Conservation (phyloP, 2,329 filamentous ascomycete genomes). For the Rugonectria rugulosa region DNA sequence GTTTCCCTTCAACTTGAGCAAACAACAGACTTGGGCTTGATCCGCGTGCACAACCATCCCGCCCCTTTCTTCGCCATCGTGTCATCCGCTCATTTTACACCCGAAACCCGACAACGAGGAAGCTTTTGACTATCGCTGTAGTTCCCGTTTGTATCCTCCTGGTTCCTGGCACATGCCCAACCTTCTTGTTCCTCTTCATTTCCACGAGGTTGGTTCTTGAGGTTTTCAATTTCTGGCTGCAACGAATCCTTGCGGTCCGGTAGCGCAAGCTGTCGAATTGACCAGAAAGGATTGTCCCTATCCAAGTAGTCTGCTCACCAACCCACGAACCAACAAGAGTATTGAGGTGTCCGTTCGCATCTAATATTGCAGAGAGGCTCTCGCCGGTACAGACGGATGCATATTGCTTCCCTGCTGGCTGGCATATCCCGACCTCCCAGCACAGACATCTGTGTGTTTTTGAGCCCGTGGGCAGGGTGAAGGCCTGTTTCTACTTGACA, state of each 20-base stretch:
- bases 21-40: not conserved
- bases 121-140: not conserved
- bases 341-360: constrained; percentile 2
- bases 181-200: not conserved
- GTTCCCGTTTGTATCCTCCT: not conserved
- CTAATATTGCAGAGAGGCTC: not conserved
- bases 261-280: constrained; percentile 16
- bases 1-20: not conserved
- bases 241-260: constrained; percentile 5
- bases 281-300: not conserved
- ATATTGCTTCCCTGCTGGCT: constrained; percentile 3
- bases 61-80: not conserved
- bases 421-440: not conserved
- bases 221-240: not conserved
- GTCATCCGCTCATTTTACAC: not conserved
- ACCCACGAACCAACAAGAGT: not conserved
- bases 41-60: not conserved
- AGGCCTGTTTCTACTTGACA: not conserved
- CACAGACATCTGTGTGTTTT: not conserved
- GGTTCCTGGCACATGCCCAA: not conserved
- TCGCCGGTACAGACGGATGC: constrained; percentile 12
- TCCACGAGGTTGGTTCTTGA: not conserved
- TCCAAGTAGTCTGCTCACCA: not conserved
- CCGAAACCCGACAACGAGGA: not conserved
- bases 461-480: constrained; percentile 1